Evolutionary conservation across 169 alveolate genomes (phyloP).

Genomic region (Eimeria sp.): DNA sequence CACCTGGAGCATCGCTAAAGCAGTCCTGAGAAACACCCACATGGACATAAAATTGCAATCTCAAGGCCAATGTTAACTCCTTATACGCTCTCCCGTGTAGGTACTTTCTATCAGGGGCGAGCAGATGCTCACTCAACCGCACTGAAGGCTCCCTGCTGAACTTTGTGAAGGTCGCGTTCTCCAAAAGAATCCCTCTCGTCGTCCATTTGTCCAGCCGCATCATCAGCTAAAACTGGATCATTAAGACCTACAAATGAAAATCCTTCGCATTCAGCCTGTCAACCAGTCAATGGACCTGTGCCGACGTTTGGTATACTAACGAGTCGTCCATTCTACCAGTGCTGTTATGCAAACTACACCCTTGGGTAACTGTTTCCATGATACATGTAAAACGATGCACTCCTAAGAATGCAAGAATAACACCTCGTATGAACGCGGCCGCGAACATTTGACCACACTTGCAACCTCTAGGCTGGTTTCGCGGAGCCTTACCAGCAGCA

Average conservation of each 20-base stretch:
- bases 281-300: background rate
- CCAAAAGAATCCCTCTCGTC: slow-evolving; percentile 49
- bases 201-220: slow-evolving; percentile 64
- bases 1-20: slow-evolving; percentile 73
- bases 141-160: slow-evolving; percentile 76
- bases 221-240: slow-evolving; percentile 63
- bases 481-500: slow-evolving; percentile 75
- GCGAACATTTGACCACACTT: background rate
- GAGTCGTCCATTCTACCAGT: background rate
- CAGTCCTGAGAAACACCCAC: slow-evolving; percentile 19
- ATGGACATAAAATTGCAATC: background rate
- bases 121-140: slow-evolving; percentile 65
- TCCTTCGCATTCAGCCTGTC: background rate
- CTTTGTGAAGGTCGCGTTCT: slow-evolving; percentile 64
- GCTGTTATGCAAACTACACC: background rate
- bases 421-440: background rate
- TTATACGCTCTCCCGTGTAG: background rate
- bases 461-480: background rate
- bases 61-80: background rate
- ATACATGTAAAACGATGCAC: background rate
- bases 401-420: background rate
- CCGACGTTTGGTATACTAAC: background rate
- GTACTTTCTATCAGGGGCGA: background rate
- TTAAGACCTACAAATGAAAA: slow-evolving; percentile 36
- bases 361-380: background rate